Conservation (phyloP, 2,329 filamentous ascomycete species). For the Ophiocordyceps camponoti-floridani region DNA sequence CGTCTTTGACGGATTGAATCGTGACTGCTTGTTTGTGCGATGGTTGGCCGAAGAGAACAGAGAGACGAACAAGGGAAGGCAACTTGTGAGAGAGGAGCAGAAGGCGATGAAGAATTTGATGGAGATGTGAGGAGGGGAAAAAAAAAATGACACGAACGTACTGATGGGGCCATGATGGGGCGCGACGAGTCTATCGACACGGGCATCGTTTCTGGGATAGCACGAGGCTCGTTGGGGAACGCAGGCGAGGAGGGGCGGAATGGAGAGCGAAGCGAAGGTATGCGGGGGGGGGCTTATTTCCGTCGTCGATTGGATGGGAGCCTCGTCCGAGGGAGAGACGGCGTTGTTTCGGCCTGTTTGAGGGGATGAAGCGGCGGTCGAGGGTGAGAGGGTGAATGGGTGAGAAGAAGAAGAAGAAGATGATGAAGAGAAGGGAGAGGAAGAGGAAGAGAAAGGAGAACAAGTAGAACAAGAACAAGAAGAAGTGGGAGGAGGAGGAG, state of each 20-base stretch:
- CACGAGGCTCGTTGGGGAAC: neutral
- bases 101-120: constrained; percentile 1
- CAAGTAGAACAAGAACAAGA: neutral
- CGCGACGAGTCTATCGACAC: constrained; percentile 40
- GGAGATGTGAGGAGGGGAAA: constrained; percentile 3
- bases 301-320: neutral
- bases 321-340: neutral
- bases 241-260: neutral
- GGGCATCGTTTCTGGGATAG: constrained; percentile 24
- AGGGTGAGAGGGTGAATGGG: neutral
- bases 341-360: neutral
- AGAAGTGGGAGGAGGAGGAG: neutral
- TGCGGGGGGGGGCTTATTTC: neutral
- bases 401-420: neutral
- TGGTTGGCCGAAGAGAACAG: neutral
- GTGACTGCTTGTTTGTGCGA: neutral
- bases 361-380: neutral
- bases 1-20: neutral
- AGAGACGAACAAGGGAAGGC: neutral
- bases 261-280: neutral
- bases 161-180: constrained; percentile 45
- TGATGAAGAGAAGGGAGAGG: neutral
- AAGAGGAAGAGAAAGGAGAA: neutral
- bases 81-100: neutral
- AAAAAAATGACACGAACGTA: constrained; percentile 20